These are phyloP conservation scores for Nakaseomyces uthaithaninus DNA, from an alignment of 1,139 yeast genomes.

Conservation along the genomic window DNA sequence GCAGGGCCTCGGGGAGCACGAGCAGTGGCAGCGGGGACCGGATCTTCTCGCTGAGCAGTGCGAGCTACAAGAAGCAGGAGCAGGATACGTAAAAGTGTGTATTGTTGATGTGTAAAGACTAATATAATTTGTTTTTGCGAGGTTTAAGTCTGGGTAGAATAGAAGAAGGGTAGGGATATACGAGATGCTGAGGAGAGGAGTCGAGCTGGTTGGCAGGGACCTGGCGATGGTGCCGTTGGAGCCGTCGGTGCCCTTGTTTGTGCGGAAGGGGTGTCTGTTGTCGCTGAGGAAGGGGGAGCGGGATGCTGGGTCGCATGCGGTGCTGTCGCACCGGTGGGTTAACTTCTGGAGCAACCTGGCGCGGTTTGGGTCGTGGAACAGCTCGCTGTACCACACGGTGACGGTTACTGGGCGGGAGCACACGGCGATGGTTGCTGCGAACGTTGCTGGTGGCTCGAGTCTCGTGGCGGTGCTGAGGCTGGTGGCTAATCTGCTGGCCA, in stretches of 20 bases:
- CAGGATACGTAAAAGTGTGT: conserved; percentile 34
- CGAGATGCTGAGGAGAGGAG: conserved; percentile 4
- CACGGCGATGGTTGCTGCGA: conserved; percentile 20
- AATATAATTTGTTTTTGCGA: no score
- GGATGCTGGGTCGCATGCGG: neutral
- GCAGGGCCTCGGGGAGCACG: conserved; percentile 43
- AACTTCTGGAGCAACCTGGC: conserved; percentile 19
- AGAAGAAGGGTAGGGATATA: neutral
- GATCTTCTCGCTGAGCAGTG: conserved; percentile 73
- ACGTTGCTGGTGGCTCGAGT: conserved; percentile 8
- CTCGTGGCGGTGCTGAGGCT: conserved; percentile 5
- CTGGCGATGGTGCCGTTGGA: conserved; percentile 13
- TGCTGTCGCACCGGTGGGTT: conserved; percentile 17
- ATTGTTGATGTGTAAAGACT: no score
- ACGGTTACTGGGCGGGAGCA: conserved; percentile 18
- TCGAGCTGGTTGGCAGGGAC: conserved; percentile 13
- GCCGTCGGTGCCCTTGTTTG: conserved; percentile 17
- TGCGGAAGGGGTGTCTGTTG: conserved; percentile 11
- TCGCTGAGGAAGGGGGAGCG: conserved; percentile 3
- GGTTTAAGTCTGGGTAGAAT: no score
- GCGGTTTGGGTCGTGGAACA: conserved; percentile 15
- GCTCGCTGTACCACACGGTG: conserved; percentile 20
- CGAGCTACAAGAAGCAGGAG: conserved; percentile 57
- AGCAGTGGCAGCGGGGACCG: conserved; percentile 73
- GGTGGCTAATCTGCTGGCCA: conserved; percentile 13